Base-by-base conservation (phyloP, 805 yeast genomes). In the Saccharomycopsis lassenensis region DNA sequence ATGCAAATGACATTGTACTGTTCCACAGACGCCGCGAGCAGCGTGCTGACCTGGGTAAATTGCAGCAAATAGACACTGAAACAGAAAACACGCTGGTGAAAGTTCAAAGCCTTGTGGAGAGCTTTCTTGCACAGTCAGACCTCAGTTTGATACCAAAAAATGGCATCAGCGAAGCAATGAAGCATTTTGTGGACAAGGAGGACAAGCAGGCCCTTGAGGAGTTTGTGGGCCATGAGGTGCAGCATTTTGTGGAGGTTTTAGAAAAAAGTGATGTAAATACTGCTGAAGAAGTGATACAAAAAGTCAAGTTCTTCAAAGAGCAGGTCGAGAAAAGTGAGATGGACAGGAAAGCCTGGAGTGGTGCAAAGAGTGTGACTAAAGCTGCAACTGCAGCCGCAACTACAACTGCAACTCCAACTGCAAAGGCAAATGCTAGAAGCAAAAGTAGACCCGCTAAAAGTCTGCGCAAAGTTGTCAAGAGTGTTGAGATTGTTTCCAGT, bases 1-100 rank as follows among this genome's bases (percentile, higher is more conserved):
- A 91, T 54, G 74, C 77, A n/a, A 78, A 83, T 49, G 93, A 86
- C 48, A 83, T 87, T 6, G 71, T 89, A 2, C 76, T 74, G 31
- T 80, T 81, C 52, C 71, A 72, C 50, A 69, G 72, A 51, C 71
- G 67, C 45, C 62, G 63, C 50, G 54, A 63, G 31, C 31, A 43
- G 36, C 26, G 25, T 19, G 28, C n/a, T 24, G 37, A 21, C 15
- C 29, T 33, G 15, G 32, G 39, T 16, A 37, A 33, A 17, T 46
- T 38, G 4, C 55, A 49, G 4, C 48, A 50, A 15, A 49, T 45
- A 21, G 55, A 47, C 2, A 47, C 54, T 16, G 71, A 67, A 14
- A 62, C 63, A 21, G 52, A 48, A 14, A 47, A 52, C 14, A 48
- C 56, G 5, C 59, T 57, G 15, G 50, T 74, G 3, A 69, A 70